Evolutionary conservation across 2,329 filamentous ascomycete genomes (phyloP).

Genomic region (Pseudocercospora fuligena): DNA sequence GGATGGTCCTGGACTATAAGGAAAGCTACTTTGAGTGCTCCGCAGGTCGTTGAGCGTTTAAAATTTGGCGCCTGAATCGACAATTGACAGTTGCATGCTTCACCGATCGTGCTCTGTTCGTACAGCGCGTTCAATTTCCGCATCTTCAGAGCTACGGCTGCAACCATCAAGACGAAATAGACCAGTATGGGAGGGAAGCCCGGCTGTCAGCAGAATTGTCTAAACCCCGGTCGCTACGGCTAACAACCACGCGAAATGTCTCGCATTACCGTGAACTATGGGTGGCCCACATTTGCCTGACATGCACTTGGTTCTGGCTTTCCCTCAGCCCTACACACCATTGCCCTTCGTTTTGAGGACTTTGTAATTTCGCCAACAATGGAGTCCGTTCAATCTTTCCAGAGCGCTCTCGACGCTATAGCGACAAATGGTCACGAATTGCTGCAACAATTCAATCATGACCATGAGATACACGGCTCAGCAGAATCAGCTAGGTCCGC

Average conservation of each 20-base stretch:
- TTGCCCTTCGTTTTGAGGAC: neutral
- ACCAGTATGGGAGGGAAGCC: neutral
- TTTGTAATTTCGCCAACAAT: neutral
- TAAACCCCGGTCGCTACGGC: slow-evolving; percentile 2
- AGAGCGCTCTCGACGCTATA: slow-evolving; percentile 12
- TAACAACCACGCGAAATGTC: neutral
- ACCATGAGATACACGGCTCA: neutral
- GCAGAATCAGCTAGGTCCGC: slow-evolving; percentile 3
- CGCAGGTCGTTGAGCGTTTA: neutral
- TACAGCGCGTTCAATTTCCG: neutral
- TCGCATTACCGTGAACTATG: neutral
- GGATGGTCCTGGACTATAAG: neutral
- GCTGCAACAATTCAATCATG: slow-evolving; percentile 6
- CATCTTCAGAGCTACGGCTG: neutral
- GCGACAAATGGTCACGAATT: slow-evolving; percentile 12
- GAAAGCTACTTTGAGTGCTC: neutral
- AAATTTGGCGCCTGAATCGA: neutral
- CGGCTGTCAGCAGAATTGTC: neutral
- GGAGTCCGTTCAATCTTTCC: slow-evolving; percentile 14
- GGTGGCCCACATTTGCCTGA: neutral
- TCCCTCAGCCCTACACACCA: neutral
- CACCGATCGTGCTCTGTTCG: neutral
- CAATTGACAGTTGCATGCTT: neutral
- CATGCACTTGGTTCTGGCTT: neutral
- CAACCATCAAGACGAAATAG: neutral